A percentile compares a stretch with the other conserved stretches of the same genome.
phyloP scores from a whole-genome alignment of 2,329 filamentous ascomycete genomes.

The Cephalotrichum gorgonifer region DNA sequence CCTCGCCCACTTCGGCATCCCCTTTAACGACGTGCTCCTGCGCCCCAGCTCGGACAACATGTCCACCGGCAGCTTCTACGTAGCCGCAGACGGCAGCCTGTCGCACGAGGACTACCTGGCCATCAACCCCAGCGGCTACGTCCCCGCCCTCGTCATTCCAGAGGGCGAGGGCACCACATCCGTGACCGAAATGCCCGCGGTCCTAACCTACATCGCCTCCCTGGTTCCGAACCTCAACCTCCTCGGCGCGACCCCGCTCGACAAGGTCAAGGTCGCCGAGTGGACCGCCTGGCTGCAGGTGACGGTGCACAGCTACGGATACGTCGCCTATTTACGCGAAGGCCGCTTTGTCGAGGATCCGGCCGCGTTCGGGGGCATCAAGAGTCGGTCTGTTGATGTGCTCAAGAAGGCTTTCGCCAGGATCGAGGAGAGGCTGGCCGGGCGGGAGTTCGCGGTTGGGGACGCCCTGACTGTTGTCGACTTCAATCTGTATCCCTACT shows the following conservation, averaged over 20 bases:
- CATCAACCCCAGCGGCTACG: slow-evolving; percentile 19
- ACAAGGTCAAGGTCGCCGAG: slow-evolving; percentile 16
- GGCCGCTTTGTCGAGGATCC: slow-evolving; percentile 15
- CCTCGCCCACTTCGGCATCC: slow-evolving; percentile 18
- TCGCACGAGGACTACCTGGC: slow-evolving; percentile 15
- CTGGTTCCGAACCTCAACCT: slow-evolving; percentile 12
- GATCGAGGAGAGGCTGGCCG: slow-evolving; percentile 11
- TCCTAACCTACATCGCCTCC: slow-evolving; percentile 20
- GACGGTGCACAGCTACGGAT: slow-evolving; percentile 18
- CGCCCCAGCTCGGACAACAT: slow-evolving; percentile 8
- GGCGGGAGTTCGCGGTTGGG: slow-evolving; percentile 10
- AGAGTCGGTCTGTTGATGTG: slow-evolving; percentile 6
- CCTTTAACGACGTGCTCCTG: slow-evolving; percentile 13
- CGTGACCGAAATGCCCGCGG: slow-evolving; percentile 21
- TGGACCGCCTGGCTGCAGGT: slow-evolving; percentile 23
- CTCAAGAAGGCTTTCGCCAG: slow-evolving; percentile 9
- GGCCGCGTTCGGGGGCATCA: slow-evolving; percentile 7
- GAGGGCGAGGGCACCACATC: slow-evolving; percentile 10
- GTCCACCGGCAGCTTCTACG: background rate
- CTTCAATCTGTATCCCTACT: slow-evolving; percentile 13
- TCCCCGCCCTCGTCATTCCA: slow-evolving; percentile 18
- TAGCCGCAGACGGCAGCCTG: slow-evolving; percentile 20
- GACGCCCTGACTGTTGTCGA: slow-evolving; percentile 13
- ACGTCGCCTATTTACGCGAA: slow-evolving; percentile 15
- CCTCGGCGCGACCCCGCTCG: slow-evolving; percentile 10